Evolutionary conservation across 768 basidiomycete genomes (phyloP), one percentile per base, ranked within the genome.

Genomic region (Mycena pura): DNA sequence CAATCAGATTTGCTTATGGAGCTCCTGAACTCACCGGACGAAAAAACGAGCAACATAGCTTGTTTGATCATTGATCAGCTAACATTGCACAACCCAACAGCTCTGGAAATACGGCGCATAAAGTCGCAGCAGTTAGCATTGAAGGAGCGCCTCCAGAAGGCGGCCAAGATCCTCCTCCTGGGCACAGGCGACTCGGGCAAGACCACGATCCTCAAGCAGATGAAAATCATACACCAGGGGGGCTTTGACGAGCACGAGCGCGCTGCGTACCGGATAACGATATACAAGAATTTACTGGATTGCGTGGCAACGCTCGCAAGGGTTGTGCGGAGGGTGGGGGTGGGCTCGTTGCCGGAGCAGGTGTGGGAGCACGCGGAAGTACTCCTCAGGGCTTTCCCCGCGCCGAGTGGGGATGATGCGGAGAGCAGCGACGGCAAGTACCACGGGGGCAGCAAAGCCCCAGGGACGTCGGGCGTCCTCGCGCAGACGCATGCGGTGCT

Each of bases 191-290:
- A 43, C 10, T 43, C 41, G 11, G 41, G 41, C 11, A 43, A 43
- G 19, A 10, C 41, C 11, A 43, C 41, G 14, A 43, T 43, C 41
- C 10, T 43, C 10, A 43, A 43, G 41, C 41, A 91, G 72, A 91
- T 91, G 90, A 91, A 91, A 78, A 90, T 91, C 56, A 90, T 91
- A 32, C 87, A 91, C 70, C 88, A 90, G 71, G 84, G 85, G 63
- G 90, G 90, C 8, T 91, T 88, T 74, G 82, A 82, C 2, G 69
- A 72, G 24, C 83, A 87, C 3, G 90, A 91, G 68, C 82, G 88
- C 24, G 74, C 85, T 62, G 76, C 79, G 1, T 90, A 83, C 77
- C 79, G 86, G 36, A 76, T 82, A 4, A 85, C 84, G 21, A 86
- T 91, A 65, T 88, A 84, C 71, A 79, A 81, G 46, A 84, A 91